Conservation (phyloP, 78 protist genomes). For the Polysphondylium violaceum region DNA sequence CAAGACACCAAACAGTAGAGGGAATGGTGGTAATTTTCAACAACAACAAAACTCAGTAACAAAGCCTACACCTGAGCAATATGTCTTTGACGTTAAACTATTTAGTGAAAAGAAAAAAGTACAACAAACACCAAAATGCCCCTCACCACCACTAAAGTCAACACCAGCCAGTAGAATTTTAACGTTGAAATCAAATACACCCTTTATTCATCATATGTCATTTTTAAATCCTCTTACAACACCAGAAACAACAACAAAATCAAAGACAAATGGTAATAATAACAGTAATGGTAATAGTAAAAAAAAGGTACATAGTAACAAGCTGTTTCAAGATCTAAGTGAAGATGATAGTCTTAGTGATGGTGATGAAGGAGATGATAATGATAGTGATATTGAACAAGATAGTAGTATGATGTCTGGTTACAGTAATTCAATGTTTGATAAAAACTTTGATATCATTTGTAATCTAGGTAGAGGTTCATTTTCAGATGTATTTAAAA, state of each 20-base stretch:
- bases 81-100: slow-evolving; percentile 28
- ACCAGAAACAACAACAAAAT: not conserved
- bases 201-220: slow-evolving; percentile 50
- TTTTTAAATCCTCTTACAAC: not conserved
- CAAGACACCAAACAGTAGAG: too few species aligned
- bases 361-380: not conserved
- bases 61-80: slow-evolving; percentile 75
- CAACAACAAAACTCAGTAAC: too few species aligned
- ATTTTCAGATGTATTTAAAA: slow-evolving; percentile 77
- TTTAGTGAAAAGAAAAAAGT: slow-evolving; percentile 66
- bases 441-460: slow-evolving; percentile 43
- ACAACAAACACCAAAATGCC: slow-evolving; percentile 57
- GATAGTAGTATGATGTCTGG: not conserved
- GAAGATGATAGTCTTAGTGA: not conserved
- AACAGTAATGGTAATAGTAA: not conserved
- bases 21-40: too few species aligned
- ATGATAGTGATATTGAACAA: not conserved
- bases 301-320: not conserved
- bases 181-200: slow-evolving; percentile 30
- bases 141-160: slow-evolving; percentile 71
- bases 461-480: slow-evolving; percentile 80
- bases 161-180: slow-evolving; percentile 53
- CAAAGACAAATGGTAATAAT: not conserved
- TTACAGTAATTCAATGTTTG: slow-evolving; percentile 31
- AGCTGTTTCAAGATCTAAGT: too few species aligned